Evolutionary conservation across 2,329 filamentous ascomycete genomes (phyloP).

Genomic region (Tolypocladium guangdongense): DNA sequence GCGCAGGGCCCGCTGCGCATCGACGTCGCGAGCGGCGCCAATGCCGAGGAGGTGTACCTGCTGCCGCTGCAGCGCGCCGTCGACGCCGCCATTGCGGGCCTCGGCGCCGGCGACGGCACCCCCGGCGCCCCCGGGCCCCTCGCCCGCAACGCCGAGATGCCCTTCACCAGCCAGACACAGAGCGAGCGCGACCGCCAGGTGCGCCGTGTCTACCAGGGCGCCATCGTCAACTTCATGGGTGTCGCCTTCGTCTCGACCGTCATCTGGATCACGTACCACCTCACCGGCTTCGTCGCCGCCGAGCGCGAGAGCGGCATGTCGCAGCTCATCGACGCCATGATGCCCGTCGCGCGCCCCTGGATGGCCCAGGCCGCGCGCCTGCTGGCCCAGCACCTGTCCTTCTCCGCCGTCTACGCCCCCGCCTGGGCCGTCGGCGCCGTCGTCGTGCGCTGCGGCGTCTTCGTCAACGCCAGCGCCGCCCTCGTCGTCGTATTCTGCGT

Average conservation of each 20-base stretch:
- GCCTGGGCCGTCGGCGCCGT: slow-evolving; percentile 71
- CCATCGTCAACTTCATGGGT: slow-evolving; percentile 65
- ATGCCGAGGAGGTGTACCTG: slow-evolving; percentile 67
- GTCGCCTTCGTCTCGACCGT: slow-evolving; percentile 71
- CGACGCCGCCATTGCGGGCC: slow-evolving; percentile 56
- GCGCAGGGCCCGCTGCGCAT: slow-evolving; percentile 45
- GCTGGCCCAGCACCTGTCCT: slow-evolving; percentile 67
- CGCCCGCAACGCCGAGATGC: slow-evolving; percentile 47
- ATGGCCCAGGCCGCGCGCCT: slow-evolving; percentile 69
- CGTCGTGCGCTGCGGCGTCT: slow-evolving; percentile 54
- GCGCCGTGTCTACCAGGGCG: slow-evolving; percentile 55
- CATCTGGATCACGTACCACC: slow-evolving; percentile 74
- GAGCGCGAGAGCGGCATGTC: slow-evolving; percentile 84
- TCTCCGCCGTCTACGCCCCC: slow-evolving; percentile 68
- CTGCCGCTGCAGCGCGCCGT: slow-evolving; percentile 72
- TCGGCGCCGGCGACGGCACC: no score
- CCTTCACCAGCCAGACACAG: slow-evolving; percentile 62
- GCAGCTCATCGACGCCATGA: slow-evolving; percentile 84
- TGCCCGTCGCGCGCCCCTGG: slow-evolving; percentile 65
- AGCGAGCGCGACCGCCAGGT: slow-evolving; percentile 56
- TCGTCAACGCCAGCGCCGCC: slow-evolving; percentile 47
- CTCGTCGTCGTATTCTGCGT: slow-evolving; percentile 68
- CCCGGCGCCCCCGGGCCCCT: slow-evolving; percentile 27
- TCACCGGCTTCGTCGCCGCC: slow-evolving; percentile 74
- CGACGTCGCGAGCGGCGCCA: slow-evolving; percentile 50